Base-by-base conservation (phyloP, 1,139 yeast species). In the Geotrichum restrictum region DNA sequence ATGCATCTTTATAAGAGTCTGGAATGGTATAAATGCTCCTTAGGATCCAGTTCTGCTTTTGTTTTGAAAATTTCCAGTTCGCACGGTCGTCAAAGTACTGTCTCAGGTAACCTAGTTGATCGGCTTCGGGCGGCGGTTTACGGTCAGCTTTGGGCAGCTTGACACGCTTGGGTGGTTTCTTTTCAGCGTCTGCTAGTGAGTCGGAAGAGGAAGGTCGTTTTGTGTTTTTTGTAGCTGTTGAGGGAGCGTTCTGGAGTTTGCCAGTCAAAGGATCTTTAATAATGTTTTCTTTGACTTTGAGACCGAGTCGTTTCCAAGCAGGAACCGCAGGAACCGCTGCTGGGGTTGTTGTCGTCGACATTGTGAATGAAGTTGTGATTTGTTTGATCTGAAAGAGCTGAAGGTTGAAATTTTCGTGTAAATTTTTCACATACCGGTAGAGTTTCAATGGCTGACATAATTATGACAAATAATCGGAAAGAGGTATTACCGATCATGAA, bases 31-130 rank as follows among this genome's bases (percentile, higher is more conserved):
- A 76, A 46, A 87, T 71, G 68, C 88, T 83, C 63, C 84, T 85
- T 58, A 89, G 69, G 49, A 91, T 76, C 97, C 97, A 91, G 65
- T 88, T 89, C 67, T 91, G 98, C 61, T 91, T 89, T 71, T 87
- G 95, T 64, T 91, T 91, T 55, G 95, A 85, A 66, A 91, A 91
- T 70, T 89, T 91, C 98, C 98, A 91, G 32, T 77, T 75, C 0
- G 71, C 78, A 55, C 74, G 75, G 60, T 83, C 88, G 8, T 76
- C 74, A 22, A 74, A 72, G 63, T 80, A 91, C 53, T 81, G 88
- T 54, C 82, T 77, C 60, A 91, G 70, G 64, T 91, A 91, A 0
- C 76, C 81, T 49, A 87, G 72, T 66, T 89, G 96, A 65, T 89
- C 97, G 59, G 81, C 83, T 57, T 83, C 89, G 22, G 89, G 88